Percentiles rank a stretch among this genome's conserved stretches.
Conservation (phyloP, 1,139 yeast genomes). For the Scheffersomyces illinoinensis region DNA sequence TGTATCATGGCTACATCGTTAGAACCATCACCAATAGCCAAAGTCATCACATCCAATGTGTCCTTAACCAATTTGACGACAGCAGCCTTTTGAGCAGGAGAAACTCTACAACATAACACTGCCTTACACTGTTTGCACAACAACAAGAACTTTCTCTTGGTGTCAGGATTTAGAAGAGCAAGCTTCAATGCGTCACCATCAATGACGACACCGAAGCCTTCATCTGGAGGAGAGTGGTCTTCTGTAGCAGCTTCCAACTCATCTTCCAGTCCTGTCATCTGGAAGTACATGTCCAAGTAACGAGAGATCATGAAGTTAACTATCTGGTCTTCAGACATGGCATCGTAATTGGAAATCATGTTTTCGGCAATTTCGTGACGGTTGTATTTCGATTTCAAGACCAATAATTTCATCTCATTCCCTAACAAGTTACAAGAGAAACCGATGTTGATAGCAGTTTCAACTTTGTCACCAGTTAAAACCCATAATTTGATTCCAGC, state of each 20-base stretch:
- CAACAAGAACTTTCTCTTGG: constrained; percentile 70
- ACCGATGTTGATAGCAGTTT: constrained; percentile 53
- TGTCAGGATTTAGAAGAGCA: constrained; percentile 58
- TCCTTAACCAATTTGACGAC: constrained; percentile 84
- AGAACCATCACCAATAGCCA: constrained; percentile 97
- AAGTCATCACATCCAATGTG: constrained; percentile 79
- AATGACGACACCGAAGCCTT: constrained; percentile 78
- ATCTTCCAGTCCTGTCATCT: constrained; percentile 59
- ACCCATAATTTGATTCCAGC: constrained; percentile 57
- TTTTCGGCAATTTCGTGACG: constrained; percentile 34
- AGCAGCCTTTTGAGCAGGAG: constrained; percentile 96
- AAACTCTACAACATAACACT: constrained; percentile 92
- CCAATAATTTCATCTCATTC: constrained; percentile 46
- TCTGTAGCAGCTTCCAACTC: constrained; percentile 62
- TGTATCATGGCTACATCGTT: constrained; percentile 99
- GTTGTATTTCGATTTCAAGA: constrained; percentile 33
- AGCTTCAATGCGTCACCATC: constrained; percentile 90
- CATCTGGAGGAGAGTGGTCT: constrained; percentile 78
- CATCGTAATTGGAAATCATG: constrained; percentile 31
- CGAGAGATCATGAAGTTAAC: constrained; percentile 60
- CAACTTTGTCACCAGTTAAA: constrained; percentile 52
- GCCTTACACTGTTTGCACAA: constrained; percentile 93
- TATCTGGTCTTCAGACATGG: constrained; percentile 26
- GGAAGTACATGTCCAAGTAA: constrained; percentile 62
- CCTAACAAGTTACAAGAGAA: constrained; percentile 52